Conservation (phyloP, 345 rosid genomes). For the Raphanus raphanistrum region DNA sequence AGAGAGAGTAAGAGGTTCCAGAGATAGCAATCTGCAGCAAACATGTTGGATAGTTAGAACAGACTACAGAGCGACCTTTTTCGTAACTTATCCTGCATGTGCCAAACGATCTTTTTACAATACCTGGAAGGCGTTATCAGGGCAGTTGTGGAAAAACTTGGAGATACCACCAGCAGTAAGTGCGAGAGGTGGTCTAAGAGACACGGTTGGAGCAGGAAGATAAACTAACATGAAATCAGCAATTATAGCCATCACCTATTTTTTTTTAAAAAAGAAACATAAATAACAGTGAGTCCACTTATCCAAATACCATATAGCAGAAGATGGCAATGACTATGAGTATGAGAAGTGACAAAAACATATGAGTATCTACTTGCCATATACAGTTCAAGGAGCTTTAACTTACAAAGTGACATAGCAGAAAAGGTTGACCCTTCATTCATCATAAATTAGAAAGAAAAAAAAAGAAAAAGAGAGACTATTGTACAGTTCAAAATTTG, state of each 20-base stretch:
- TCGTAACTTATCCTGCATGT: neutral
- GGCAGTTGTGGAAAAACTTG: slow-evolving; percentile 86
- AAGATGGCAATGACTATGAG: neutral
- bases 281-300: neutral
- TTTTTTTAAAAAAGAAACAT: slow-evolving; percentile 9
- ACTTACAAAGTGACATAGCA: neutral
- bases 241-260: slow-evolving; percentile 89
- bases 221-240: slow-evolving; percentile 99
- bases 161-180: slow-evolving; percentile 68
- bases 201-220: slow-evolving; percentile 94
- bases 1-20: slow-evolving; percentile 79
- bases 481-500: slow-evolving; percentile 20
- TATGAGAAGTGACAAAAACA: neutral
- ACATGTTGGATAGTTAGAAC: neutral
- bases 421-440: neutral
- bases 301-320: neutral
- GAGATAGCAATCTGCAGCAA: slow-evolving; percentile 71
- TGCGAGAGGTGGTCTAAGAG: slow-evolving; percentile 79
- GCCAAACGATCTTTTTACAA: neutral
- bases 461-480: neutral
- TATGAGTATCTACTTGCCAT: neutral
- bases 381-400: neutral
- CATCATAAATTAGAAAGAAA: neutral
- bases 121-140: slow-evolving; percentile 99
- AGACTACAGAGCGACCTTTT: slow-evolving; percentile 10